Base-by-base conservation (phyloP, 176 grass and related monocot species). In the Ensete glaucum region DNA sequence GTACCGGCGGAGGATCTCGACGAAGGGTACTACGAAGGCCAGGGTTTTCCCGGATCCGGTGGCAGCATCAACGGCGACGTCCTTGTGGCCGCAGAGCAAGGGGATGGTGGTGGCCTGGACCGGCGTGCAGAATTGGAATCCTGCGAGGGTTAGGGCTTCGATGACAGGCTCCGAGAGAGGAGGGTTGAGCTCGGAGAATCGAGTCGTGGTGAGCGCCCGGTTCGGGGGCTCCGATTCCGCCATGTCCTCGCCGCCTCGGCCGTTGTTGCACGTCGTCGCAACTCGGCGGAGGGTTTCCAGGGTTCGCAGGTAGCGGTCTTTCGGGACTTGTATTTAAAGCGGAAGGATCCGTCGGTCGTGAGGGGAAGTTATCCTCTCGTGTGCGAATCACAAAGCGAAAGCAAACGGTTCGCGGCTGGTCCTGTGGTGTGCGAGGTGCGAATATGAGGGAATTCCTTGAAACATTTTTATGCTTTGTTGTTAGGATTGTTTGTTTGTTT, bases 1-100 rank as follows among this genome's bases (percentile, higher is more conserved):
- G 81, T 52, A 82, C 19, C 90, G 91, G 72, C 85, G 78, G 73
- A 93, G 85, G 63, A 98, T 98, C 77, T 98, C 95, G 7, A 93
- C 84, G 66, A 94, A 87, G 51, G 95, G 95, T 10, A 98, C 72
- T 13, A 98, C 67, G 79, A 98, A 98, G 16, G 95, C 84, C 11
- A 98, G 84, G 67, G 95, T 98, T 89, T 98, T 98, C 0, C 95
- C 95, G 17, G 95, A 98, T 2, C 95, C 95, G 16, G 95, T 98
- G 27, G 95, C 90, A 20, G 95, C 95, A 53, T 98, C 88, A 2
- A 98, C 90, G 22, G 95, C 78, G 13, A 98, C 90, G 73, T 98
- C 95, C 85, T 94, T 98, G 80, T 93, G 84, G n/a, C 81, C 57
- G 26, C 90, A 54, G 54, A 98, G 90, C 73, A 87, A 86, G 10